phyloP scores from a whole-genome alignment of 2,329 filamentous ascomycete genomes.

The Xylariomycetidae sp. region DNA sequence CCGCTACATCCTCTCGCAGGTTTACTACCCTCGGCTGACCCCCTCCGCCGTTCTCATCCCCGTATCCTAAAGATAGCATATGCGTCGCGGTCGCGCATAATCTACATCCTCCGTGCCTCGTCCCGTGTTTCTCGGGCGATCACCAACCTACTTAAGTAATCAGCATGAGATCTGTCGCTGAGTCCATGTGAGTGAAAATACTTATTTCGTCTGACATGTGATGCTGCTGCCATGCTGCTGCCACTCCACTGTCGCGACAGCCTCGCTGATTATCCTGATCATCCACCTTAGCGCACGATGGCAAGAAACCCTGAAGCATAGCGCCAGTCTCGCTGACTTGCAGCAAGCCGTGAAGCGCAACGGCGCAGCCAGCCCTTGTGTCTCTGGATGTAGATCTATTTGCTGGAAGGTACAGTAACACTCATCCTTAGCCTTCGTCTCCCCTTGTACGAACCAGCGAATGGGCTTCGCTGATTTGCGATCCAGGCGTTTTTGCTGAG shows the following conservation, averaged over 20 bases:
- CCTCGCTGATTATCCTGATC: too few relatives aligned
- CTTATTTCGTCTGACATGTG: neutral
- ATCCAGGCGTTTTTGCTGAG: constrained; percentile 75
- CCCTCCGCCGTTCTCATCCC: too few relatives aligned
- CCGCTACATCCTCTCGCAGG: too few relatives aligned
- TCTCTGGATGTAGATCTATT: constrained; percentile 73
- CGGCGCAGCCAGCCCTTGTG: constrained; percentile 57
- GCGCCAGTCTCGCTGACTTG: constrained; percentile 55
- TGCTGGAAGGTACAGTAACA: constrained; percentile 94
- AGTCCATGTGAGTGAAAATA: constrained; percentile 24
- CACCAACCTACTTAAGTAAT: too few relatives aligned
- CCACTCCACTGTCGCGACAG: too few relatives aligned
- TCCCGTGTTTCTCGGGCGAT: too few relatives aligned
- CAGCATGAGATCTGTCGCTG: constrained; percentile 27
- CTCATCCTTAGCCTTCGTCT: too few relatives aligned
- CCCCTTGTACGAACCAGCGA: constrained; percentile 1
- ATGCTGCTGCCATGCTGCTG: too few relatives aligned
- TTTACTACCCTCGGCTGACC: too few relatives aligned
- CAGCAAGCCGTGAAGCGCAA: constrained; percentile 60
- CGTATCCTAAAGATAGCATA: too few relatives aligned
- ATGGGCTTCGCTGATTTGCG: constrained; percentile 4
- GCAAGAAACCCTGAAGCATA: constrained; percentile 57
- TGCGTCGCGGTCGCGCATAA: too few relatives aligned
- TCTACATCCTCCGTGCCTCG: too few relatives aligned
- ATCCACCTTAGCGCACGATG: constrained; percentile 57